Evolutionary conservation across 495 filamentous ascomycete species (phyloP), one percentile per base, ranked within the genome.

Genomic region (Lasiosphaeria hispida): DNA sequence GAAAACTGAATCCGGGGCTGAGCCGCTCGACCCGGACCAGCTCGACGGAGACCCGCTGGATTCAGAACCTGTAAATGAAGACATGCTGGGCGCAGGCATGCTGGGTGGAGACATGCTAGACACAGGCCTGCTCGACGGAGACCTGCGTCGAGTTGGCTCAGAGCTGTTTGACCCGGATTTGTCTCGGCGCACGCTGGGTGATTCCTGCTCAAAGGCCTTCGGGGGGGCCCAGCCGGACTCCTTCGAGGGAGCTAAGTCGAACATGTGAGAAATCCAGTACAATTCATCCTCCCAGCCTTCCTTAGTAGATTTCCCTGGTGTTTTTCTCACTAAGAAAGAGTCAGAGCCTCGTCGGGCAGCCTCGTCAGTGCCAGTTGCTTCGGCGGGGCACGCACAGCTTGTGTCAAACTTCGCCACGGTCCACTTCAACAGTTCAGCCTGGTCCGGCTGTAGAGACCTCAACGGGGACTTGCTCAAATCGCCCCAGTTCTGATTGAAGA

Each of bases 261-360:
- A 69, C 66, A 71, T 67, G 18, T 42, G 51, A 14, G 68, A 69
- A 7, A 69, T 18, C 64, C 66, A 71, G 17, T 51, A 69, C 4
- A 71, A 30, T n/a, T 65, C 62, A 44, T 65, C 19, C 10, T 71
- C 68, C 68, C 68, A 71, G 42, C 62, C 63, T 13, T 61, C 66
- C 5, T 58, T 55, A 1, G n/a, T 9, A 8, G 64, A 60, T 1
- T 53, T 55, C 5, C 35, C 51, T 1, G 64, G 60, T 34, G 69
- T 62, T 0, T 9, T 44, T 8, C 33, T 48, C n/a, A 53, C 68
- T 71, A 36, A 10, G 11, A 1, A 14, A 33, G 3, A 11, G 36
- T 62, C 19, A 62, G 55, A 33, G 18, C 38, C 8, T 39, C 11
- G 38, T 39, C 2, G 8, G n/a, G 15, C 10, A 10, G 6, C 18